Evolutionary conservation across 371 early-diverging fungal genomes (phyloP).

Genomic region (Synchytrium microbalum): DNA sequence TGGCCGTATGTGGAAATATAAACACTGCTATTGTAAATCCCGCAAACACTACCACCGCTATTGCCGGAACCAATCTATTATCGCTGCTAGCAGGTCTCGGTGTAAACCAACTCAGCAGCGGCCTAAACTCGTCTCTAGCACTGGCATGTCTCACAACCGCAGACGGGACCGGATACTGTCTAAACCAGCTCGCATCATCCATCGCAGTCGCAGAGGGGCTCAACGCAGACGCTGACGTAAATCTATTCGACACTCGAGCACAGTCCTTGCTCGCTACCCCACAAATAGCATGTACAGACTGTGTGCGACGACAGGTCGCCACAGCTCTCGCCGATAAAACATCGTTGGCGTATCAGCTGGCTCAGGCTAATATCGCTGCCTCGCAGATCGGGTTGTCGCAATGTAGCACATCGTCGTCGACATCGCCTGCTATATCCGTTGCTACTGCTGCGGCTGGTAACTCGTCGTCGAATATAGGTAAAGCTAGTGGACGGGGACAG

Average conservation of each 20-base stretch:
- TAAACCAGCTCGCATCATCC: background rate
- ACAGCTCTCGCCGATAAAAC: background rate
- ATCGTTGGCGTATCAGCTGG: background rate
- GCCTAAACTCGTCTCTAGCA: background rate
- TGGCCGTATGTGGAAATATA: background rate
- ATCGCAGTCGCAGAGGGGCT: background rate
- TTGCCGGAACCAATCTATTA: background rate
- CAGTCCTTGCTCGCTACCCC: background rate
- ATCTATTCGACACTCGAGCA: background rate
- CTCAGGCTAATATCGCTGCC: background rate
- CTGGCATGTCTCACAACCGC: background rate
- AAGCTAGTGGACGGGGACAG: background rate
- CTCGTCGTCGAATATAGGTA: background rate
- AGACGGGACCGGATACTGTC: background rate
- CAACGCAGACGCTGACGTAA: background rate
- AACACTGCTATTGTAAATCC: background rate
- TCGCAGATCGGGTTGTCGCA: background rate
- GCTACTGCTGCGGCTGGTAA: background rate
- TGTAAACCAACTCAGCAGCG: background rate
- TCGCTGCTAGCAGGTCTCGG: background rate
- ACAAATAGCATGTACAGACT: background rate
- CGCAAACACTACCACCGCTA: background rate
- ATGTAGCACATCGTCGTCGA: background rate
- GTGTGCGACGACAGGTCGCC: constrained; percentile 1
- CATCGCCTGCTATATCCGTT: background rate